Base-by-base conservation (phyloP, 108 stramenopile genomes). In the Chaetoceros muelleri region DNA sequence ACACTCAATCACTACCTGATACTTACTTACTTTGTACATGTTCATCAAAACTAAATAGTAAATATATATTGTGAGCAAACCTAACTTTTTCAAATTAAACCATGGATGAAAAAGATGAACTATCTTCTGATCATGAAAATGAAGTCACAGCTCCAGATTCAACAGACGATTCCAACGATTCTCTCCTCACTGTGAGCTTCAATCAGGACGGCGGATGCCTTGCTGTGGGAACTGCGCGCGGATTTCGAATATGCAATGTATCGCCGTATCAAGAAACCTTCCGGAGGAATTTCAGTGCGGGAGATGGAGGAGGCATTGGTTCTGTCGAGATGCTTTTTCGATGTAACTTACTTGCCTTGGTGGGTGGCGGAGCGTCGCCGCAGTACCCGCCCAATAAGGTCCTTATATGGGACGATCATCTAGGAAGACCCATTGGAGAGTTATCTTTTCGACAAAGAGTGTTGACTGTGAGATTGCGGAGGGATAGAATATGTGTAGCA, bases 271-370 rank as follows among this genome's bases (percentile, higher is more conserved):
- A 84, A 28, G 85, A 95, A 49, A 87, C 90, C 1, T 95, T 97
- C 45, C 70, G 80, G 10, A 68, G 94, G 16, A 55, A 48, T 8
- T 58, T 87, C 51, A 67, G 70, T 17, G n/a, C n/a, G n/a, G n/a
- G n/a, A n/a, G n/a, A n/a, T n/a, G 61, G 52, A 31, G 85, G 84
- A 24, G 96, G 97, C 3, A 90, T 99, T 27, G 97, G 95, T n/a
- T 75, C 72, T 44, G 93, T 98, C 10, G 96, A 98, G 81, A 96
- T 99, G 97, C 81, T 99, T 22, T 99, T 96, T 70, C 85, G 99
- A 10, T 95, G 95, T 69, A 99, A 99, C 53, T 73, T 99, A 3
- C 77, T 99, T 57, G 97, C 97, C 10, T 74, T 99, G 28, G 97
- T 96, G 20, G 97, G 99, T 7, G 94, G 93, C 0, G 83, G 80